These are phyloP conservation scores for Claviceps maximensis DNA, from an alignment of 2,329 filamentous ascomycete genomes.

Conservation along the genomic window DNA sequence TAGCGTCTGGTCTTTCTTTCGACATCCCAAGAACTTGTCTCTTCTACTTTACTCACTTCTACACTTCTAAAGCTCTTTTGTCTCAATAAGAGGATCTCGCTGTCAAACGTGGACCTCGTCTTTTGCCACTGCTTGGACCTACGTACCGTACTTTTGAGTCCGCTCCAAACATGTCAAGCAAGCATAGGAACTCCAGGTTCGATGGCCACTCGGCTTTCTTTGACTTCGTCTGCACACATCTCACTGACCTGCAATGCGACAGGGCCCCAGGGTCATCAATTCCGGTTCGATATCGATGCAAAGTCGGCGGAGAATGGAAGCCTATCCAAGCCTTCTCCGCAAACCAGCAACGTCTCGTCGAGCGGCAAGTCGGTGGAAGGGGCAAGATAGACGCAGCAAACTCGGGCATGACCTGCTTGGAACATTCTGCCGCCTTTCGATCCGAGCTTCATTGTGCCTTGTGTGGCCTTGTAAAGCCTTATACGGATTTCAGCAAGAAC, in stretches of 20 bases:
- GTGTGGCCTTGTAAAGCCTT: constrained; percentile 16
- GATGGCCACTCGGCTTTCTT: background rate
- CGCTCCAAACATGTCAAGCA: background rate
- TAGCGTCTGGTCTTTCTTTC: no score
- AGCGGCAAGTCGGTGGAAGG: constrained; percentile 7
- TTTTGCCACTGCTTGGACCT: no score
- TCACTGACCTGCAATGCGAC: background rate
- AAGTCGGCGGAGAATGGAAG: constrained; percentile 24
- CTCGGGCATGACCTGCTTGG: constrained; percentile 23
- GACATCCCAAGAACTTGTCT: background rate
- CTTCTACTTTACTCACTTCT: background rate
- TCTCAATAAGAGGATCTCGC: background rate
- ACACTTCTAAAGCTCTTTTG: background rate
- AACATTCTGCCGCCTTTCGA: constrained; percentile 16
- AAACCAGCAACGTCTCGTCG: constrained; percentile 17
- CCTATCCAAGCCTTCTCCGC: constrained; percentile 18
- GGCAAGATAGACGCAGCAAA: constrained; percentile 15
- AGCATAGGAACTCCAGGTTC: background rate
- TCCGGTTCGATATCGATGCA: constrained; percentile 18
- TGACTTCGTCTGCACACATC: background rate
- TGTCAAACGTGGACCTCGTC: background rate
- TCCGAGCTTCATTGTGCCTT: constrained; percentile 19
- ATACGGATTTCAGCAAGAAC: constrained; percentile 18
- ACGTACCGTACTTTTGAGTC: no score
- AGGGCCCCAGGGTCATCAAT: background rate